A percentile compares a stretch with the other conserved stretches of the same genome.
Evolutionary conservation across 345 rosid species (phyloP).

Genomic region (Raphanus raphanistrum): DNA sequence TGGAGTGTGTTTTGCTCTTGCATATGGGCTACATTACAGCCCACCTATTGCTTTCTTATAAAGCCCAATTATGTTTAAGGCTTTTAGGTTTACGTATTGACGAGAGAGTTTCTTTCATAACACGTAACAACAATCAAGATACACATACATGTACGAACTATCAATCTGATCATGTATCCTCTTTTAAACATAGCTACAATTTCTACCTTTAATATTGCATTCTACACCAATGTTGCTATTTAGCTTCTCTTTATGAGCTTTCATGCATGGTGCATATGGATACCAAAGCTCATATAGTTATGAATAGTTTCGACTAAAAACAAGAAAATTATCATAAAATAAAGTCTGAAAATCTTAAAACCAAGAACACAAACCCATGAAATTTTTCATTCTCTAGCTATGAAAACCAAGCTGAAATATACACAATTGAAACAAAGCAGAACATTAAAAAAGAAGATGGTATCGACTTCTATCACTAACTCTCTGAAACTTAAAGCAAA

Average conservation of each 20-base stretch:
- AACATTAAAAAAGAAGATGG: not conserved
- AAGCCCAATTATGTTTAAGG: not conserved
- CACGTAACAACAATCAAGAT: not conserved
- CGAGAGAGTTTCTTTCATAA: not conserved
- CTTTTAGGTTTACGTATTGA: not conserved
- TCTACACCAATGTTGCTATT: not conserved
- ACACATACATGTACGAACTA: not conserved
- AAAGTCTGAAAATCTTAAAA: not conserved
- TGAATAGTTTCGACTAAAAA: not conserved
- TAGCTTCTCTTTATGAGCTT: not conserved
- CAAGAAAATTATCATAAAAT: not conserved
- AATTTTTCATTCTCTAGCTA: conserved; percentile 29
- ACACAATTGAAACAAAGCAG: conserved; percentile 18
- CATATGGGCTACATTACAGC: not conserved
- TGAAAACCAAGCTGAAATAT: conserved; percentile 29
- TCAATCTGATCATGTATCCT: not conserved
- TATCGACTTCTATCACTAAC: conserved; percentile 24
- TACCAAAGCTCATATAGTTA: not conserved
- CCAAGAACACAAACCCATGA: not conserved
- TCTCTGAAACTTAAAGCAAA: not conserved
- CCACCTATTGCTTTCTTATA: not conserved
- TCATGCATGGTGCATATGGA: not conserved
- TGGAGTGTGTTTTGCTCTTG: not conserved
- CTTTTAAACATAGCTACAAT: not conserved
- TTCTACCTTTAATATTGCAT: not conserved